These are phyloP conservation scores for Fusarium miscanthi DNA, from an alignment of 2,329 filamentous ascomycete species.

Conservation along the genomic window DNA sequence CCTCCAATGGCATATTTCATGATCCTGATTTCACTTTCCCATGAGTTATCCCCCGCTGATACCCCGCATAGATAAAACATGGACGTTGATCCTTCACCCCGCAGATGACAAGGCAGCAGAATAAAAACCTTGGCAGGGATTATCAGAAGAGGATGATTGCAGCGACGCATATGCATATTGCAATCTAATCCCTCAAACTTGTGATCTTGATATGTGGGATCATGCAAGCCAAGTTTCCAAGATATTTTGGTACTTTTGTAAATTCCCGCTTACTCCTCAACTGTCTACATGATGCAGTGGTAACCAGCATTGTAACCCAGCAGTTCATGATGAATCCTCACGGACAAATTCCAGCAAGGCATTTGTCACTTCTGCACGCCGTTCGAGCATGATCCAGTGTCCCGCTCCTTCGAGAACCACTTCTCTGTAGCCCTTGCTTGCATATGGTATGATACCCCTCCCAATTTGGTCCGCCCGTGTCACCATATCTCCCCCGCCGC, in stretches of 20 bases:
- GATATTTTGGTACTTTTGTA: neutral
- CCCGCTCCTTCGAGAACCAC: constrained; percentile 16
- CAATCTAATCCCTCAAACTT: neutral
- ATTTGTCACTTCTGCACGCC: constrained; percentile 17
- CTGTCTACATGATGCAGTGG: neutral
- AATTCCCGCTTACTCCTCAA: neutral
- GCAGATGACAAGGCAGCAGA: constrained; percentile 15
- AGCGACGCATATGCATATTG: neutral
- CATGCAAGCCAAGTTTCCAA: neutral
- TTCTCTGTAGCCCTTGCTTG: constrained; percentile 21
- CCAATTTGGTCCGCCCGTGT: constrained; percentile 20
- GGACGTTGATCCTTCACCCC: neutral
- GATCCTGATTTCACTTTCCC: neutral
- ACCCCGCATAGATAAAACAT: neutral
- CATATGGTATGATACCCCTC: constrained; percentile 8
- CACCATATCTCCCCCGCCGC: constrained; percentile 25
- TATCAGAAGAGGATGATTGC: neutral
- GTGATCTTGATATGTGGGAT: neutral
- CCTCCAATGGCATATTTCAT: neutral
- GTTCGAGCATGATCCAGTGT: constrained; percentile 39
- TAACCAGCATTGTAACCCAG: neutral
- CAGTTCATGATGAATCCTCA: neutral
- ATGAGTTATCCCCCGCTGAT: neutral
- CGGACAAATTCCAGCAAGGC: constrained; percentile 24
- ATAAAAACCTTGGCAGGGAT: neutral